A percentile compares a stretch with the other conserved stretches of the same genome.
These are phyloP conservation scores for Verticillium klebahnii DNA, from an alignment of 2,329 filamentous ascomycete genomes.

Conservation along the genomic window DNA sequence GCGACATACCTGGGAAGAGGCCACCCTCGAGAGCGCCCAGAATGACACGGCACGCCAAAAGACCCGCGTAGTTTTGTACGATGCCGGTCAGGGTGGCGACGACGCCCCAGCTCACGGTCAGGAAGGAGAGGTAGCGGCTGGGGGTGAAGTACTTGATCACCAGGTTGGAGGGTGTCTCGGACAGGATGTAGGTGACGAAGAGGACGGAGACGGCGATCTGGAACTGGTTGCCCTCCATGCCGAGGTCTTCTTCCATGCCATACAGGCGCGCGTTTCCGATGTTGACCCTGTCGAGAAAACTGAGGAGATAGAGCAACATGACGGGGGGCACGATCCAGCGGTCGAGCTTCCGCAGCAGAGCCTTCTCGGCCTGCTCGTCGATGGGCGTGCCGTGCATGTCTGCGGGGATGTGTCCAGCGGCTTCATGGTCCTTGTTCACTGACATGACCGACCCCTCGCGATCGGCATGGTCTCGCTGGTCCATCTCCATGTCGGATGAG, in stretches of 20 bases:
- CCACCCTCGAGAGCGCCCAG: slow-evolving; percentile 11
- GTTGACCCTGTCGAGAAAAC: slow-evolving; percentile 21
- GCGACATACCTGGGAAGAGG: slow-evolving; percentile 8
- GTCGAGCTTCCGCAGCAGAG: slow-evolving; percentile 62
- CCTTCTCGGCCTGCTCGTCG: slow-evolving; percentile 33
- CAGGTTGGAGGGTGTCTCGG: slow-evolving; percentile 19
- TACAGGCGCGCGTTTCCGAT: slow-evolving; percentile 51
- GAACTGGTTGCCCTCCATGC: slow-evolving; percentile 25
- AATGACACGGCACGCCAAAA: slow-evolving; percentile 8
- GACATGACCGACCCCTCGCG: not conserved
- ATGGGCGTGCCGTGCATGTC: not conserved
- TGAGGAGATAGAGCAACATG: slow-evolving; percentile 46
- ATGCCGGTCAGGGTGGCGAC: slow-evolving; percentile 11
- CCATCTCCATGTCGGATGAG: not conserved
- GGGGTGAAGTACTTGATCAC: slow-evolving; percentile 25
- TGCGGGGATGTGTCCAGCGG: not conserved
- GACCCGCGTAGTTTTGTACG: slow-evolving; percentile 2
- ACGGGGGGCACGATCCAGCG: slow-evolving; percentile 59
- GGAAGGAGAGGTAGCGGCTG: slow-evolving; percentile 27
- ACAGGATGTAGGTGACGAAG: slow-evolving; percentile 16
- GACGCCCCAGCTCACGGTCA: slow-evolving; percentile 20
- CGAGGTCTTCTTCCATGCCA: slow-evolving; percentile 33
- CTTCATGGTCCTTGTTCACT: not conserved
- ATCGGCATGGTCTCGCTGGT: not conserved
- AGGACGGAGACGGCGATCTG: slow-evolving; percentile 22